These are phyloP conservation scores for Haplographium delicatum DNA, from an alignment of 495 filamentous ascomycete species.

Conservation along the genomic window DNA sequence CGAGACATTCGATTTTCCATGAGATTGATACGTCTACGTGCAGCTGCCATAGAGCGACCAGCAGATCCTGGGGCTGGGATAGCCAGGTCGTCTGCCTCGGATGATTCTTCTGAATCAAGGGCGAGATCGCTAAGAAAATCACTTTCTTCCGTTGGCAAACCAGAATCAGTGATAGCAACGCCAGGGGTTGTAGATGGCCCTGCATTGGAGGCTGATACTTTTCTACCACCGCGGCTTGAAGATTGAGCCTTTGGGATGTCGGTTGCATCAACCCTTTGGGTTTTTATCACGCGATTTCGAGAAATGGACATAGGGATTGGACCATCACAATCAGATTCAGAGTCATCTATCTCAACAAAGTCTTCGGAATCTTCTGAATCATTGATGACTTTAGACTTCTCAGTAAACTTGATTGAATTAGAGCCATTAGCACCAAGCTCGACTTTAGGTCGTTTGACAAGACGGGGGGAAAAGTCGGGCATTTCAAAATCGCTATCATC, in stretches of 20 bases:
- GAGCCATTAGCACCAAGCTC: slow-evolving; percentile 24
- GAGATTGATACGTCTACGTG: slow-evolving; percentile 27
- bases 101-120: too few species aligned
- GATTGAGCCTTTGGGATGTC: too few species aligned
- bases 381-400: slow-evolving; percentile 7
- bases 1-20: slow-evolving; percentile 16
- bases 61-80: not conserved
- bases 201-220: too few species aligned
- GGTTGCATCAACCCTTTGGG: too few species aligned
- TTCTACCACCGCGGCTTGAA: too few species aligned
- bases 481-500: slow-evolving; percentile 18
- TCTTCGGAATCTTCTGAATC: slow-evolving; percentile 18
- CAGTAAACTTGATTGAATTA: slow-evolving; percentile 16
- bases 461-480: slow-evolving; percentile 7
- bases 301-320: slow-evolving; percentile 6
- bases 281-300: too few species aligned
- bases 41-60: not conserved
- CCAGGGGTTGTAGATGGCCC: too few species aligned
- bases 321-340: not conserved
- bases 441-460: slow-evolving; percentile 26
- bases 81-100: not conserved
- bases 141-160: too few species aligned
- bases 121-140: too few species aligned
- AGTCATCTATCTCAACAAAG: slow-evolving; percentile 11
- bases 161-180: too few species aligned